These are phyloP conservation scores for Phycomyces blakesleeanus DNA, from an alignment of 192 early-diverging fungal genomes.

Conservation along the genomic window DNA sequence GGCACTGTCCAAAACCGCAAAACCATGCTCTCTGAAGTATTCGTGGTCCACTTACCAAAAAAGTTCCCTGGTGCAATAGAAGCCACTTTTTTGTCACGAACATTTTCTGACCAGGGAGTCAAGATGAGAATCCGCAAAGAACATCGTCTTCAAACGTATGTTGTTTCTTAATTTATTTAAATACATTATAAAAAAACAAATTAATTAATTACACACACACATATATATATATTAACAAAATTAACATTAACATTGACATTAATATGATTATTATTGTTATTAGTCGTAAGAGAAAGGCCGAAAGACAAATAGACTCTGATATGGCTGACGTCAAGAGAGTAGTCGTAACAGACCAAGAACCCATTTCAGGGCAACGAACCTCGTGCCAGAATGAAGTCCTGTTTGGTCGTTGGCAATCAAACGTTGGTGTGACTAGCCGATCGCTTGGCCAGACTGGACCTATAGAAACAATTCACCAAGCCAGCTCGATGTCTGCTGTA, in stretches of 20 bases:
- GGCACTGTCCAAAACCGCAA: constrained; percentile 26
- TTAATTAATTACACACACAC: too few relatives aligned
- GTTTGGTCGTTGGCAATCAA: constrained; percentile 17
- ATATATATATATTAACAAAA: too few relatives aligned
- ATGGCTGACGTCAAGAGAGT: background rate
- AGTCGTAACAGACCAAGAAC: background rate
- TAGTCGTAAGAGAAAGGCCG: background rate
- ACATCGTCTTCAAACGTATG: constrained; percentile 40
- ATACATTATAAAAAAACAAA: too few relatives aligned
- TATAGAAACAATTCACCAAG: background rate
- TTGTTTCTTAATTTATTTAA: too few relatives aligned
- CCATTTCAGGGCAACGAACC: background rate
- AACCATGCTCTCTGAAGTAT: constrained; percentile 67
- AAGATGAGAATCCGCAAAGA: constrained; percentile 93
- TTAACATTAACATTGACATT: too few relatives aligned
- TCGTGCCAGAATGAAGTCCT: constrained; percentile 3
- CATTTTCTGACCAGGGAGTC: constrained; percentile 92
- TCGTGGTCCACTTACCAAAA: constrained; percentile 84
- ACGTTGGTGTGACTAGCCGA: background rate
- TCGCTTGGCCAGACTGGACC: background rate
- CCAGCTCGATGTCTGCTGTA: background rate
- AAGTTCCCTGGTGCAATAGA: constrained; percentile 89
- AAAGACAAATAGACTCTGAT: background rate
- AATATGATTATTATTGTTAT: too few relatives aligned
- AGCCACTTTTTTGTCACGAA: constrained; percentile 80